Evolutionary conservation across 257 asterid species (phyloP), one percentile per base, ranked within the genome.

Genomic region (Fraxinus anomala): DNA sequence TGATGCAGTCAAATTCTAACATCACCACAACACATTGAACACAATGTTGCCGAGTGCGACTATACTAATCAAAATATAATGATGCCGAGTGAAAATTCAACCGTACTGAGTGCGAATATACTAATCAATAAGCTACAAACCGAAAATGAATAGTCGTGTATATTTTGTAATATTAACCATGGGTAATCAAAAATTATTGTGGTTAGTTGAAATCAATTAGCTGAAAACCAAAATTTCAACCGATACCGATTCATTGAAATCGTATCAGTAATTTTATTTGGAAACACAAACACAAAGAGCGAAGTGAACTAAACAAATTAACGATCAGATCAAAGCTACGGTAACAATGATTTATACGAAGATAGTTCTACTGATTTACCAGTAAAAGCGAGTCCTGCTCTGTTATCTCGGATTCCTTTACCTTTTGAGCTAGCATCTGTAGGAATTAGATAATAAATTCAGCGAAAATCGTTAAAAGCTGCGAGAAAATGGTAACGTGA

Each of bases 351-450:
- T 36, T 63, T 63, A 74, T 70, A 2, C 3, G 69, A 10, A 63
- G 17, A 63, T 23, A 23, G 36, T 63, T 63, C 8, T 3, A 73
- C 80, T 51, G 51, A 74, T 70, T 78, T 84, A 93, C 98, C 30
- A 95, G 92, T 17, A 95, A 91, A 68, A 95, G 97, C 21, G 99
- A 95, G 75, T 95, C 99, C 96, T 93, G 99, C 88, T 91, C 96
- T 3, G 98, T 93, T 75, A 95, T 91, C 88, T 93, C 97, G 72
- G 95, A 81, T 76, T 91, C 96, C 89, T 91, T 91, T 83, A 95
- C 82, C 79, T 90, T 88, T 87, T 95, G 99, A 16, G 93, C 96
- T 30, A 89, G 95, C 70, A 91, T 97, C 98, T 94, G 26, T 75
- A 40, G 72, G 28, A 65, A 72, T 42, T 36, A 34, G 49, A 30